These are phyloP conservation scores for Globisporangium nodosum DNA, from an alignment of 352 stramenopile species.

Conservation along the genomic window DNA sequence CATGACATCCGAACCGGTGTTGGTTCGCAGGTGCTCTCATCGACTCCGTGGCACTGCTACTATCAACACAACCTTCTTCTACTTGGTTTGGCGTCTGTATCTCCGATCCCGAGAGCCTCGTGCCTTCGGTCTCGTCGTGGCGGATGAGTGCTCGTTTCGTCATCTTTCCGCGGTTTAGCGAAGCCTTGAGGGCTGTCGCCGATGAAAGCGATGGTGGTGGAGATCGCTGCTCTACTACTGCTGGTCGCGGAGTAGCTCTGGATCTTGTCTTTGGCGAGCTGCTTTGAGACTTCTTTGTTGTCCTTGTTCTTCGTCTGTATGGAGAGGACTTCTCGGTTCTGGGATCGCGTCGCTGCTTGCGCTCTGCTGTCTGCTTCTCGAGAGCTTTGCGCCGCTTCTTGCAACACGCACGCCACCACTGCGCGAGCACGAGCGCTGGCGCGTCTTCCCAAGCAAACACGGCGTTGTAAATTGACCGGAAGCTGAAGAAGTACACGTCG, in stretches of 20 bases:
- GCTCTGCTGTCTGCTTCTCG: background rate
- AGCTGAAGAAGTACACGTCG: constrained; percentile 21
- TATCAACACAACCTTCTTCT: background rate
- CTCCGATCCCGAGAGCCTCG: background rate
- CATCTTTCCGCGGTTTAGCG: background rate
- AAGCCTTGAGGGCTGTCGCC: background rate
- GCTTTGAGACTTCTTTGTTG: background rate
- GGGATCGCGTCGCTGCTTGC: background rate
- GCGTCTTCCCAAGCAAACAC: constrained; percentile 34
- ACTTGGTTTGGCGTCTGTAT: background rate
- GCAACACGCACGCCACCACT: constrained; percentile 22
- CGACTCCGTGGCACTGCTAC: background rate
- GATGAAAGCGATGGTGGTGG: background rate
- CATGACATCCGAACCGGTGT: background rate
- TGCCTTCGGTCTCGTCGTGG: background rate
- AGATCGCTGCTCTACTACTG: background rate
- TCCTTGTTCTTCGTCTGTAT: background rate
- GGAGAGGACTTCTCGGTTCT: background rate
- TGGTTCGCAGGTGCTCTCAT: background rate
- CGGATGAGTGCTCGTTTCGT: background rate
- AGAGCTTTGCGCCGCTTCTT: background rate
- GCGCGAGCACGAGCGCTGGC: constrained; percentile 22
- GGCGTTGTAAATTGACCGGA: constrained; percentile 26
- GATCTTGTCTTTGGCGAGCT: background rate
- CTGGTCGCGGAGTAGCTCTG: background rate